A percentile compares a stretch with the other conserved stretches of the same genome.
phyloP scores from a whole-genome alignment of 257 asterid genomes.

The Ilex asprella region DNA sequence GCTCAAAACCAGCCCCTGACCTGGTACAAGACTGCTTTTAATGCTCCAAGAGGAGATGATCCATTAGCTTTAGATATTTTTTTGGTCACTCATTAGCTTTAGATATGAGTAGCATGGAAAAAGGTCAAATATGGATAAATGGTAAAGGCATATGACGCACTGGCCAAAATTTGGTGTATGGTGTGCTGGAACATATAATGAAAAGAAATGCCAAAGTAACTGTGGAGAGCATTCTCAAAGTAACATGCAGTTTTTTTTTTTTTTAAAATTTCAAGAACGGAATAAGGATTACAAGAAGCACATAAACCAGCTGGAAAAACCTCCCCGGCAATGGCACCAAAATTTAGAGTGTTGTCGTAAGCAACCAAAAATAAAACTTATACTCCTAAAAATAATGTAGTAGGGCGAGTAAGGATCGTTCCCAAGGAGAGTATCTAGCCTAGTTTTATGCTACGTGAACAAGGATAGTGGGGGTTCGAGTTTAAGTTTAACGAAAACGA shows the following conservation, averaged over 20 bases:
- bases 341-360: neutral
- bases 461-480: conserved; percentile 3
- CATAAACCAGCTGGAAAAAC: neutral
- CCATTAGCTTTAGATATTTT: too few relatives aligned
- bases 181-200: neutral
- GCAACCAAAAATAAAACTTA: neutral
- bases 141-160: neutral
- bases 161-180: neutral
- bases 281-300: neutral
- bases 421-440: neutral
- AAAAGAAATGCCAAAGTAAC: neutral
- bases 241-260: too few relatives aligned
- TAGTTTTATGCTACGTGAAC: neutral
- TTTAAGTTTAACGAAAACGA: neutral
- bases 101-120: neutral
- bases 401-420: neutral
- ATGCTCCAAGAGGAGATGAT: neutral
- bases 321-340: neutral
- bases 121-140: neutral
- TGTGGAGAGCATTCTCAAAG: neutral
- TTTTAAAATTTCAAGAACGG: too few relatives aligned
- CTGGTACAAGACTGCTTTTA: conserved; percentile 10
- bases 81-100: too few relatives aligned
- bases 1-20: conserved; percentile 12
- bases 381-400: neutral